These are phyloP conservation scores for Moringa oleifera DNA, from an alignment of 345 rosid genomes.

Conservation along the genomic window DNA sequence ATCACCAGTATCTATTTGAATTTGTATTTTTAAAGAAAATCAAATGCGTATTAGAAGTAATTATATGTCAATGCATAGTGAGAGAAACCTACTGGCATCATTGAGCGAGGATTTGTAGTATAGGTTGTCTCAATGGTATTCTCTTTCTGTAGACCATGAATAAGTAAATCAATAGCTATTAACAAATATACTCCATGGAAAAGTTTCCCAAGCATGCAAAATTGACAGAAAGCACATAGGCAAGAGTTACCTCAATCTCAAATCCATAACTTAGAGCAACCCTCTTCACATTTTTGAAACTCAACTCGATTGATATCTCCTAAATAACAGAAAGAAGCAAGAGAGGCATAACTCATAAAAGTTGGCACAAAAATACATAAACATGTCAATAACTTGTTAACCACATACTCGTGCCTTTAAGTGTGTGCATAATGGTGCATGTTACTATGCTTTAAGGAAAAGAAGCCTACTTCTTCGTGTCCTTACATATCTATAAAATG, in stretches of 20 bases:
- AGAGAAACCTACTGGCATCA: conserved; percentile 79
- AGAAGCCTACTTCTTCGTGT: conserved; percentile 66
- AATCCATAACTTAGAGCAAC: conserved; percentile 78
- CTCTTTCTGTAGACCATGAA: conserved; percentile 53
- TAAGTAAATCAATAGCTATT: no score
- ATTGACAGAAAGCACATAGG: background rate
- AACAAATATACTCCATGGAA: background rate
- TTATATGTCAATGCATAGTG: background rate
- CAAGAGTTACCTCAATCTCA: conserved; percentile 49
- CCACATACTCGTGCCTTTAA: background rate
- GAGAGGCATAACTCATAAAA: background rate
- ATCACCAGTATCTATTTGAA: background rate
- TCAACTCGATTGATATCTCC: conserved; percentile 97
- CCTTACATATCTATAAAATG: conserved; percentile 88
- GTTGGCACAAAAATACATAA: background rate
- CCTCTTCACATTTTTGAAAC: conserved; percentile 88
- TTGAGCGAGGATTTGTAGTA: conserved; percentile 72
- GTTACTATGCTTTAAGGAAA: background rate
- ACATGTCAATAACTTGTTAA: background rate
- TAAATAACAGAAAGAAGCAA: conserved; percentile 12
- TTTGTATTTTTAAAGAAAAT: background rate
- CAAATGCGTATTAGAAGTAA: background rate
- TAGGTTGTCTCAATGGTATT: conserved; percentile 79
- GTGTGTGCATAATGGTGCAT: background rate
- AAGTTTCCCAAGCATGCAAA: background rate